Conservation (phyloP, 2,329 filamentous ascomycete species). For the Orbilia quercus region DNA sequence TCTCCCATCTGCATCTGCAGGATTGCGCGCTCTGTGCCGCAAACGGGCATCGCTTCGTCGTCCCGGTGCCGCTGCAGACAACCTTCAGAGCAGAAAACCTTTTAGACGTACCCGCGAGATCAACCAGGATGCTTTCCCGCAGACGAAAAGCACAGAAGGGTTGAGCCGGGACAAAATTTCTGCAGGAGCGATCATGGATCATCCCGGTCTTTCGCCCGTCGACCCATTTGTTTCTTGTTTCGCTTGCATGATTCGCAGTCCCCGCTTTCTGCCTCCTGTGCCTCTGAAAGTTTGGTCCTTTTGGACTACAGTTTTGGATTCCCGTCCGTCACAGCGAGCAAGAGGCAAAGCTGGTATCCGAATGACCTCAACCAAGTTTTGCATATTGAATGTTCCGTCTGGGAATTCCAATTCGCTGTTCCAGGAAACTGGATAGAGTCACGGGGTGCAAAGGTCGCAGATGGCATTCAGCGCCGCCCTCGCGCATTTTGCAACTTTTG, state of each 20-base stretch:
- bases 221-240: conserved; percentile 3
- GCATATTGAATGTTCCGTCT: conserved; percentile 1
- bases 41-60: conserved; percentile 22
- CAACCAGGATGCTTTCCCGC: conserved; percentile 25
- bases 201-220: conserved; percentile 22
- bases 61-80: conserved; percentile 50
- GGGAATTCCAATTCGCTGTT: conserved; percentile 17
- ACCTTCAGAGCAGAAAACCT: conserved; percentile 8
- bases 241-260: conserved; percentile 10
- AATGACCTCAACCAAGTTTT: conserved; percentile 27
- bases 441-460: conserved; percentile 1
- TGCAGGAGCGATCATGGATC: conserved; percentile 45
- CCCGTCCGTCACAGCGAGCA: conserved; percentile 6
- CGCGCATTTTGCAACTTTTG: conserved; percentile 3
- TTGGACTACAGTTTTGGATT: conserved; percentile 21
- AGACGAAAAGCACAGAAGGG: conserved; percentile 7
- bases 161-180: conserved; percentile 20
- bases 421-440: conserved; percentile 15
- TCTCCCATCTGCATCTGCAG: conserved; percentile 33
- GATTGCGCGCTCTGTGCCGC: conserved; percentile 20
- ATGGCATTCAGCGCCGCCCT: neutral
- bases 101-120: conserved; percentile 34
- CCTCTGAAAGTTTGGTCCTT: conserved; percentile 21
- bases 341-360: conserved; percentile 20
- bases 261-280: conserved; percentile 28